Conservation (phyloP, 1,284 basidiomycete genomes). For the Moesziomyces parantarcticus region DNA sequence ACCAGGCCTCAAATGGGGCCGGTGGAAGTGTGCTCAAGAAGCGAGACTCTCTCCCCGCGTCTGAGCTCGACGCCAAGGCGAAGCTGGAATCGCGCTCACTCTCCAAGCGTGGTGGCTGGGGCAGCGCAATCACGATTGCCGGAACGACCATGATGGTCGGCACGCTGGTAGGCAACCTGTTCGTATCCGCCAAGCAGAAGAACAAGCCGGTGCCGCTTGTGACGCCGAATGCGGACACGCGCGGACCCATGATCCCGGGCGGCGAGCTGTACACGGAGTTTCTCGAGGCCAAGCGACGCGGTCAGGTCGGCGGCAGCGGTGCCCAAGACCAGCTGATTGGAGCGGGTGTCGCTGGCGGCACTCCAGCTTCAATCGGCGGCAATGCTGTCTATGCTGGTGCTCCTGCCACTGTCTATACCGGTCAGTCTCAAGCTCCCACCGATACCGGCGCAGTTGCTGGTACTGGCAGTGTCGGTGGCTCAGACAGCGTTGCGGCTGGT, state of each 20-base stretch:
- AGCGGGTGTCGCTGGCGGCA: background rate
- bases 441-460: background rate
- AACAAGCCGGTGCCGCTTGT: conserved; percentile 34
- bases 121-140: conserved; percentile 10
- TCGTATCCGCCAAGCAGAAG: conserved; percentile 13
- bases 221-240: conserved; percentile 23
- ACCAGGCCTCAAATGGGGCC: background rate
- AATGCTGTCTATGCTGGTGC: background rate
- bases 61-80: background rate
- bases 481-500: no score
- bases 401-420: background rate
- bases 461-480: background rate
- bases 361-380: background rate
- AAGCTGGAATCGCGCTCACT: conserved; percentile 6
- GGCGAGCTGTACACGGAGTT: conserved; percentile 33
- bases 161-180: conserved; percentile 13
- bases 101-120: conserved; percentile 21
- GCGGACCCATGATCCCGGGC: conserved; percentile 23
- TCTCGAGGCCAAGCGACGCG: conserved; percentile 15
- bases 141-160: conserved; percentile 36
- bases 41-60: background rate
- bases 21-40: conserved; percentile 23
- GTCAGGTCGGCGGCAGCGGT: conserved; percentile 1
- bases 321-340: background rate
- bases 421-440: no score